Conservation (phyloP, 2,329 filamentous ascomycete genomes). For the Coniella vitis region DNA sequence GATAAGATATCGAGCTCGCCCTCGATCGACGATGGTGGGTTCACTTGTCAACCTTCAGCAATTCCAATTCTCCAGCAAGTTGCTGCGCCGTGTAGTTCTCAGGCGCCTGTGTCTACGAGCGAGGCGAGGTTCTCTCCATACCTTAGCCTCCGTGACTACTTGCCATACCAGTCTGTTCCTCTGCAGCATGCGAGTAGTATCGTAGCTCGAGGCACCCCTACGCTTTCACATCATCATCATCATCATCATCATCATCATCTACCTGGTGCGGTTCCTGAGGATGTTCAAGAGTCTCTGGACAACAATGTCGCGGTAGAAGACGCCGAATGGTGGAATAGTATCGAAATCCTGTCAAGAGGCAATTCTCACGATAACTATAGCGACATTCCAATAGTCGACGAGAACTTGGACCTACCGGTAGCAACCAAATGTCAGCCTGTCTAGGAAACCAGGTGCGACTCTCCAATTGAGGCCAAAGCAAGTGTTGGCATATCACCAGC, state of each 20-base stretch:
- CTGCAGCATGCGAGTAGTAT: slow-evolving; percentile 28
- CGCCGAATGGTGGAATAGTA: neutral
- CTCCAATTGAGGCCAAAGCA: neutral
- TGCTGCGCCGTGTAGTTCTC: slow-evolving; percentile 23
- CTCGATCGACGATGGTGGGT: slow-evolving; percentile 98
- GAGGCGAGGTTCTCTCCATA: slow-evolving; percentile 37
- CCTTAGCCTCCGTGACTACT: slow-evolving; percentile 29
- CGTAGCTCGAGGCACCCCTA: slow-evolving; percentile 20
- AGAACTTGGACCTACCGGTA: neutral
- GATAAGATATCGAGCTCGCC: slow-evolving; percentile 98
- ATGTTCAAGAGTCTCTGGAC: slow-evolving; percentile 24
- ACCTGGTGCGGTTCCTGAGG: slow-evolving; percentile 34
- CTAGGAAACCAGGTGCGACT: slow-evolving; percentile 4
- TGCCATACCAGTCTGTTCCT: slow-evolving; percentile 22
- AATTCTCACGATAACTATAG: neutral
- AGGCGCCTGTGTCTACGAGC: slow-evolving; percentile 26
- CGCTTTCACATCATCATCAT: slow-evolving; percentile 36
- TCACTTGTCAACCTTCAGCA: slow-evolving; percentile 34
- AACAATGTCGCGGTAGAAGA: slow-evolving; percentile 11
- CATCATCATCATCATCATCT: slow-evolving; percentile 41
- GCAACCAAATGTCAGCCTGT: slow-evolving; percentile 4
- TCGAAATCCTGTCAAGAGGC: neutral
- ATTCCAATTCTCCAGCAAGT: slow-evolving; percentile 34
- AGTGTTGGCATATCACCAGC: slow-evolving; percentile 18
- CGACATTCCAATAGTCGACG: neutral